Evolutionary conservation across 2,329 filamentous ascomycete species (phyloP).

Genomic region (Chalara sp.): DNA sequence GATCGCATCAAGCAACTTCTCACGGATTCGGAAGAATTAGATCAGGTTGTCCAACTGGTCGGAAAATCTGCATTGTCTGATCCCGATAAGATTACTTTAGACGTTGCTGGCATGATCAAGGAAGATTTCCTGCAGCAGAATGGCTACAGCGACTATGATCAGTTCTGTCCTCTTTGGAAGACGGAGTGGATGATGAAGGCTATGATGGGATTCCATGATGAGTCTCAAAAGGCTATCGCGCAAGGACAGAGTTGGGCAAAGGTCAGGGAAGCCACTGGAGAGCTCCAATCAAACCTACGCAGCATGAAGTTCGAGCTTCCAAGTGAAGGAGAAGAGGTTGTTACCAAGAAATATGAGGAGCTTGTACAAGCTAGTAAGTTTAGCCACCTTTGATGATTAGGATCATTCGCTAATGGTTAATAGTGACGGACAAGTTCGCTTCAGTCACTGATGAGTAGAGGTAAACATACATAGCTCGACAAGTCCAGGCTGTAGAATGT

Average conservation of each 20-base stretch:
- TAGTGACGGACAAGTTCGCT: conserved; percentile 91
- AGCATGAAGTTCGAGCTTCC: conserved; percentile 97
- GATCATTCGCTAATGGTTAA: background rate
- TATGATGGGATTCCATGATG: conserved; percentile 97
- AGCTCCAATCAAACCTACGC: conserved; percentile 78
- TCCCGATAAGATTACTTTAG: conserved; percentile 95
- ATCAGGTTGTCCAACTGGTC: conserved; percentile 97
- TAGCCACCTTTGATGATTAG: background rate
- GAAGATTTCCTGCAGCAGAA: conserved; percentile 99
- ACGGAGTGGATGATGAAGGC: conserved; percentile 99
- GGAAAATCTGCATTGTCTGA: conserved; percentile 96
- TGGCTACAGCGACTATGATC: conserved; percentile 97
- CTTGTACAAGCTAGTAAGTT: conserved; percentile 9
- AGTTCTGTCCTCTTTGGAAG: conserved; percentile 99
- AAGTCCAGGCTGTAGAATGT: conserved; percentile 11
- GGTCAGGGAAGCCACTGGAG: conserved; percentile 82
- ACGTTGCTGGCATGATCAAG: conserved; percentile 86
- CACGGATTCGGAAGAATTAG: conserved; percentile 91
- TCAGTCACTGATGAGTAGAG: conserved; percentile 86
- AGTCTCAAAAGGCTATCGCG: conserved; percentile 88
- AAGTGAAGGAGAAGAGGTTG: conserved; percentile 69
- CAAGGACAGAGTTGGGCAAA: conserved; percentile 90
- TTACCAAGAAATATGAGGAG: conserved; percentile 62
- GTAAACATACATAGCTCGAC: background rate
- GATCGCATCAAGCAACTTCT: conserved; percentile 92